These are phyloP conservation scores for Apiosordaria backusii DNA, from an alignment of 495 filamentous ascomycete genomes.

Conservation along the genomic window DNA sequence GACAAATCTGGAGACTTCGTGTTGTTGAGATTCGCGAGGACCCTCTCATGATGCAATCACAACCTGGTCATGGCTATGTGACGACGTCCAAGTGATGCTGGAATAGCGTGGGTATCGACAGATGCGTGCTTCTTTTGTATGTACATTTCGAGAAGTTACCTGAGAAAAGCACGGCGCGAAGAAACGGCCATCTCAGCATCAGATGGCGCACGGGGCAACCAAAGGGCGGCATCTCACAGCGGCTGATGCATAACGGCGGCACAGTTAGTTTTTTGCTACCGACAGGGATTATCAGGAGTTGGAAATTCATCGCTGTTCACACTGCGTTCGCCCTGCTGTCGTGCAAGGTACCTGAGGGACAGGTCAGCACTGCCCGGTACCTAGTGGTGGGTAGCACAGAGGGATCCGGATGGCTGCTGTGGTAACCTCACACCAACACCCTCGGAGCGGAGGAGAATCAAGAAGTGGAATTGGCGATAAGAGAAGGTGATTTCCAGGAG, in stretches of 20 bases:
- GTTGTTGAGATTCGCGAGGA: background rate
- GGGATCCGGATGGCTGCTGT: too few species aligned
- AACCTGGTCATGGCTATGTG: background rate
- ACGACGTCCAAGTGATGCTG: background rate
- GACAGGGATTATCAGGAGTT: background rate
- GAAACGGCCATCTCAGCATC: background rate
- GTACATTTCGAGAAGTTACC: too few species aligned
- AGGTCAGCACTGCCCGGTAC: background rate
- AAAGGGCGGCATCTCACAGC: background rate
- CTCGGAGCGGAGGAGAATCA: background rate
- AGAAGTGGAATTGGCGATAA: background rate
- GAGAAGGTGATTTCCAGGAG: background rate
- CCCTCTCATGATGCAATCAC: background rate
- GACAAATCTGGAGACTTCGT: background rate
- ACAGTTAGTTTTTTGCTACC: background rate
- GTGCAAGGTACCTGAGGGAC: background rate
- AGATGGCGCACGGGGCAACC: background rate
- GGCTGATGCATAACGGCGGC: background rate
- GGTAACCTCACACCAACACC: background rate
- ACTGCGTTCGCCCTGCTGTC: slow-evolving; percentile 1
- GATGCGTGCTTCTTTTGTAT: background rate
- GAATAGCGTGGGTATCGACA: background rate
- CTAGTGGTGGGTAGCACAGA: background rate
- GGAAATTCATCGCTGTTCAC: too few species aligned
- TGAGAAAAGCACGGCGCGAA: background rate